Percentiles rank a stretch among this genome's conserved stretches.
Evolutionary conservation across 2,329 filamentous ascomycete genomes (phyloP).

Genomic region (Aspergillus flavus): DNA sequence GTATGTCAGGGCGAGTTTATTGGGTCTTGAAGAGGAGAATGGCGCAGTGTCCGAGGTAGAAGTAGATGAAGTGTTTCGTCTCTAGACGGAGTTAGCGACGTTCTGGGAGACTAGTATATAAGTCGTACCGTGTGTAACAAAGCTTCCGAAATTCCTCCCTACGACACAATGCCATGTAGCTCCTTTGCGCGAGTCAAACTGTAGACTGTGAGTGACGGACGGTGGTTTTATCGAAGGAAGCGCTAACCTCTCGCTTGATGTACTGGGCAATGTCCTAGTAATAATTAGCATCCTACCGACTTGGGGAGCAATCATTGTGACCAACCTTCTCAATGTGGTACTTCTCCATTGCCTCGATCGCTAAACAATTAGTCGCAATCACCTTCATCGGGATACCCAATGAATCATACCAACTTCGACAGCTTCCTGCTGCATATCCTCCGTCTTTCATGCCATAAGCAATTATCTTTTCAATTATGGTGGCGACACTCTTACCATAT

Average conservation of each 20-base stretch:
- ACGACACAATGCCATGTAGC: conserved; percentile 99
- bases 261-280: conserved; percentile 89
- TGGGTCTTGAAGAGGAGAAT: conserved; percentile 99
- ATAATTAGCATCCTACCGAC: not conserved
- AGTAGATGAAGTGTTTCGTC: conserved; percentile 99
- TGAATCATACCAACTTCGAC: conserved; percentile 83
- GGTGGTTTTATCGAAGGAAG: conserved; percentile 13
- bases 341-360: conserved; percentile 71
- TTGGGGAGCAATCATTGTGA: not conserved
- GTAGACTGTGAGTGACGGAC: conserved; percentile 26
- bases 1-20: conserved; percentile 46
- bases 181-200: conserved; percentile 97
- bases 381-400: not conserved
- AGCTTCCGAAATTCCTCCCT: conserved; percentile 97
- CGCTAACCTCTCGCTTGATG: conserved; percentile 84
- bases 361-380: conserved; percentile 47
- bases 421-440: conserved; percentile 95
- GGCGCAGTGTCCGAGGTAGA: conserved; percentile 97
- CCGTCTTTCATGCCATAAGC: conserved; percentile 64
- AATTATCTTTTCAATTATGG: conserved; percentile 13
- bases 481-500: conserved; percentile 72
- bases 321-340: conserved; percentile 71
- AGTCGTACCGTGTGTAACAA: conserved; percentile 85
- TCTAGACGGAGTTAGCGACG: conserved; percentile 57
- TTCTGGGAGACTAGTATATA: not conserved